A percentile compares a stretch with the other conserved stretches of the same genome.
These are phyloP conservation scores for Russula dissimulans DNA, from an alignment of 768 basidiomycete species.

Conservation along the genomic window DNA sequence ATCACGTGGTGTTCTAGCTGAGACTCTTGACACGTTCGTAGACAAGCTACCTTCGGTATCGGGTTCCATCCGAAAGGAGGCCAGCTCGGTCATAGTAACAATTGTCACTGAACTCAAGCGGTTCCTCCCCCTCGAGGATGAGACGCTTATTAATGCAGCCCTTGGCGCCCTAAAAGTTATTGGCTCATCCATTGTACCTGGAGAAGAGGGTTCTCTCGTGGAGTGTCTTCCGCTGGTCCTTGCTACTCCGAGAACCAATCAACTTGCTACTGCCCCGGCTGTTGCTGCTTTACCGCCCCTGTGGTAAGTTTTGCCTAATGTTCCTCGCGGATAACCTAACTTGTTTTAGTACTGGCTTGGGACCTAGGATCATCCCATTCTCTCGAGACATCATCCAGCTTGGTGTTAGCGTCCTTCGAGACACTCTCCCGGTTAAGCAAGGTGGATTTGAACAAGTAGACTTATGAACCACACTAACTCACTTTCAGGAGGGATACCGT, in stretches of 20 bases:
- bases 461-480: constrained; percentile 11
- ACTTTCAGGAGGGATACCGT: constrained; percentile 21
- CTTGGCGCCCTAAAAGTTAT: constrained; percentile 54
- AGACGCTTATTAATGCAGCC: constrained; percentile 36
- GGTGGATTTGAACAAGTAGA: constrained; percentile 4
- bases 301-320: constrained; percentile 36
- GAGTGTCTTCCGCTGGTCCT: constrained; percentile 53
- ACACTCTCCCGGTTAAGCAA: constrained; percentile 25
- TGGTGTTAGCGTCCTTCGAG: constrained; percentile 41
- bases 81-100: constrained; percentile 40
- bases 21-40: constrained; percentile 61
- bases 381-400: constrained; percentile 63
- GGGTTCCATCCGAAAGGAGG: constrained; percentile 42
- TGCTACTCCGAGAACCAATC: constrained; percentile 34
- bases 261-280: constrained; percentile 31
- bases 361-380: constrained; percentile 81
- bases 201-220: constrained; percentile 60
- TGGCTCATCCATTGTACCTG: constrained; percentile 43
- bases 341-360: constrained; percentile 53
- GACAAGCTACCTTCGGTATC: constrained; percentile 57
- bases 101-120: constrained; percentile 44
- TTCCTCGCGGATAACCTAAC: constrained; percentile 12
- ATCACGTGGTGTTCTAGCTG: constrained; percentile 25
- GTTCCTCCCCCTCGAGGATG: constrained; percentile 37
- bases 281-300: constrained; percentile 50